A percentile compares a stretch with the other conserved stretches of the same genome.
Conservation (phyloP, 2,329 filamentous ascomycete species). For the Zymoseptoria pseudotritici region DNA sequence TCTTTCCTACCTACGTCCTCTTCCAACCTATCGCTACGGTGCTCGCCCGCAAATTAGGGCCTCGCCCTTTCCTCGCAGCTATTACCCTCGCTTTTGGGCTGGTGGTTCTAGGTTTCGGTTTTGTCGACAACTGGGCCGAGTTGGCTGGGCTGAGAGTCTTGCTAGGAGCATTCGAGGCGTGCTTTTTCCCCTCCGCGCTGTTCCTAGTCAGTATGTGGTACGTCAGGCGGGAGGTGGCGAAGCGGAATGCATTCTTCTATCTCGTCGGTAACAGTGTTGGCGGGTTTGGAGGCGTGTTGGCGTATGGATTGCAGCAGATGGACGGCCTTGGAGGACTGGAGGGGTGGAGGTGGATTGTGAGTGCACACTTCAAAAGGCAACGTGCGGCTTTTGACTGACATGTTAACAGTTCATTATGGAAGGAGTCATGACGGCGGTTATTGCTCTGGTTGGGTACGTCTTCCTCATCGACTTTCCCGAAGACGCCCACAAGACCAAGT, state of each 20-base stretch:
- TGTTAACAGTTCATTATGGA: constrained; percentile 6
- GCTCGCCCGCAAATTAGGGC: constrained; percentile 1
- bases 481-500: constrained; percentile 8
- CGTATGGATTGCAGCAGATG: constrained; percentile 57
- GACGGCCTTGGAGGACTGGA: constrained; percentile 54
- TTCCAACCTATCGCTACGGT: constrained; percentile 2
- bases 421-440: constrained; percentile 10
- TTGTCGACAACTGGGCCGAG: constrained; percentile 3
- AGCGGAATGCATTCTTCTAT: constrained; percentile 1
- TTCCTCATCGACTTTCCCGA: constrained; percentile 29
- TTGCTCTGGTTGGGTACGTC: constrained; percentile 35
- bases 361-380: constrained; percentile 16
- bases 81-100: background rate
- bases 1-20: constrained; percentile 4
- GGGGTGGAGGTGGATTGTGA: constrained; percentile 66
- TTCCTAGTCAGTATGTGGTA: constrained; percentile 2
- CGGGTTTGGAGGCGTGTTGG: constrained; percentile 34
- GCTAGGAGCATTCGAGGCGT: constrained; percentile 4
- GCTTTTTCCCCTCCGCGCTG: constrained; percentile 1
- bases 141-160: background rate
- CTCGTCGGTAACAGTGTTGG: constrained; percentile 28
- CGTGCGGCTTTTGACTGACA: background rate
- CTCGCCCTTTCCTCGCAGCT: background rate
- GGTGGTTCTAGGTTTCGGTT: constrained; percentile 4
- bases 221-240: constrained; percentile 1